phyloP scores from a whole-genome alignment of 2,329 filamentous ascomycete species.

The Sarocladiaceae sp. region DNA sequence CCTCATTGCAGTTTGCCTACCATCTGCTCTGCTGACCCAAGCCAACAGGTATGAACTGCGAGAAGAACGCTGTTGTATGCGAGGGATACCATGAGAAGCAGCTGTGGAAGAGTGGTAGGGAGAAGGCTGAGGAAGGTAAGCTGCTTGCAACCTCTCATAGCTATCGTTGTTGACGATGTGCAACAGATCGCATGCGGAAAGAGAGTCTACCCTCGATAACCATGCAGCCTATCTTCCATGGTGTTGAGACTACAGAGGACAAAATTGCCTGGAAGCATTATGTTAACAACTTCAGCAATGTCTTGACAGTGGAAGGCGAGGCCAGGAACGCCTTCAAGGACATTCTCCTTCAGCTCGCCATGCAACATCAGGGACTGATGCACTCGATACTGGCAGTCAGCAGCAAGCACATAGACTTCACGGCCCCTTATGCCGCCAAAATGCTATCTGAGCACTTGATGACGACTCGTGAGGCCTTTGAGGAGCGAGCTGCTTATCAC shows the following conservation, averaged over 20 bases:
- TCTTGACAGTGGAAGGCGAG: constrained; percentile 76
- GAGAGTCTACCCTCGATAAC: constrained; percentile 47
- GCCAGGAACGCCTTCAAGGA: constrained; percentile 80
- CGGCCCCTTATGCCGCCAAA: constrained; percentile 49
- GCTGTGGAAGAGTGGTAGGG: constrained; percentile 80
- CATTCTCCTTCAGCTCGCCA: constrained; percentile 74
- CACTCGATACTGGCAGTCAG: constrained; percentile 82
- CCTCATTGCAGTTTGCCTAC: constrained; percentile 16
- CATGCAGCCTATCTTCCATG: constrained; percentile 65
- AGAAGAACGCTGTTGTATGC: constrained; percentile 88
- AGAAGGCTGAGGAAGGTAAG: constrained; percentile 64
- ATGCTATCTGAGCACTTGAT: constrained; percentile 43
- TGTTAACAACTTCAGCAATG: constrained; percentile 68
- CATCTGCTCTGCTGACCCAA: constrained; percentile 9
- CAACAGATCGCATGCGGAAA: constrained; percentile 42
- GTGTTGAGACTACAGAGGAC: constrained; percentile 74
- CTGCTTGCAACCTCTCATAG: background rate
- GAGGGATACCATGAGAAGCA: constrained; percentile 85
- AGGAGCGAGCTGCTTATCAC: constrained; percentile 48
- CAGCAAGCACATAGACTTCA: constrained; percentile 65
- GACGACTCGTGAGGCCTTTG: constrained; percentile 39
- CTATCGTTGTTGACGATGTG: background rate
- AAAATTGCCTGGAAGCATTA: constrained; percentile 80
- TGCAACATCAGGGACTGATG: constrained; percentile 76
- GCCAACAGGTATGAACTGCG: constrained; percentile 68